A percentile compares a stretch with the other conserved stretches of the same genome.
These are phyloP conservation scores for Carallia pectinifolia DNA, from an alignment of 345 rosid genomes.

Conservation along the genomic window DNA sequence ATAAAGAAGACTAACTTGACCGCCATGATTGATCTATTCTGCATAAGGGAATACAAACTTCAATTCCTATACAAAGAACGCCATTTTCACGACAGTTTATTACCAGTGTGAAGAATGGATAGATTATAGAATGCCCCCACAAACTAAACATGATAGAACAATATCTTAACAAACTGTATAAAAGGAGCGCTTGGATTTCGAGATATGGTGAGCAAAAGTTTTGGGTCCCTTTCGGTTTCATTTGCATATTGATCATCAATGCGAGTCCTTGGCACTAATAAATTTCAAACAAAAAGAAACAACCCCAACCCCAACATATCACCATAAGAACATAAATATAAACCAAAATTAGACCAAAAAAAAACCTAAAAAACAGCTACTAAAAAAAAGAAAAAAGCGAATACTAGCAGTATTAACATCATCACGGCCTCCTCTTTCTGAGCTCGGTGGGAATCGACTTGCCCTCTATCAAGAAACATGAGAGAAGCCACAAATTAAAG, in stretches of 20 bases:
- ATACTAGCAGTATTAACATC: conserved; percentile 69
- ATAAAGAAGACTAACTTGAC: conserved; percentile 52
- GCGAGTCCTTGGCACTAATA: neutral
- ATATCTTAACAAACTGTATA: conserved; percentile 64
- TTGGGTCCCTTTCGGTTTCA: conserved; percentile 25
- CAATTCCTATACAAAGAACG: conserved; percentile 56
- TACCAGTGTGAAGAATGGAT: neutral
- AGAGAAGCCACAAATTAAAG: neutral
- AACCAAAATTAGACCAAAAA: neutral
- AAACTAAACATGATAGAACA: too few species aligned
- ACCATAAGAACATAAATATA: neutral
- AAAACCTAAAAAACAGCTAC: neutral
- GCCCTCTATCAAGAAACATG: conserved; percentile 51
- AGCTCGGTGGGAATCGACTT: conserved; percentile 95
- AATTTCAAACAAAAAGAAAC: neutral
- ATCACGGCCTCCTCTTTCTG: conserved; percentile 76
- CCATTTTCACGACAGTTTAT: conserved; percentile 6
- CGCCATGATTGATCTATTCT: conserved; percentile 72
- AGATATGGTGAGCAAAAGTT: conserved; percentile 80
- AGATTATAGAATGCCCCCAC: neutral
- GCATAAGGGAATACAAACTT: conserved; percentile 81
- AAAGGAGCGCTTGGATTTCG: conserved; percentile 88
- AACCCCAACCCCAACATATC: too few species aligned
- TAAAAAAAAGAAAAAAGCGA: neutral
- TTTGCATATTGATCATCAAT: conserved; percentile 1